Evolutionary conservation across 768 basidiomycete genomes (phyloP), one percentile per base, ranked within the genome.

Genomic region (Collybiopsis luxurians): DNA sequence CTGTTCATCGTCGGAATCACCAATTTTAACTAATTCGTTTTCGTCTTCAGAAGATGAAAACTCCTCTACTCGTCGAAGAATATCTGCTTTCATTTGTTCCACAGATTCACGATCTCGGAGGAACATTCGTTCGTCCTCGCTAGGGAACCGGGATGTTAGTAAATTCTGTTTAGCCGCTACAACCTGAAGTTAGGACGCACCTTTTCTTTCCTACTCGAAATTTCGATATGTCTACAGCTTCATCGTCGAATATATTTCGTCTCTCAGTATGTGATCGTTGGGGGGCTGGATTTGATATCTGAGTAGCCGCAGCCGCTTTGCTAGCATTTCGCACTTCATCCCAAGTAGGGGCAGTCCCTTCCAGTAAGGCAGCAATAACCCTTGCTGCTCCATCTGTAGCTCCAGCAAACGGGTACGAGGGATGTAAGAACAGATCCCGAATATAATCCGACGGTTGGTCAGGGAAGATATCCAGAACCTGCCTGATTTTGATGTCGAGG

Each of bases 21-120:
- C 59, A 61, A 46, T 65, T 66, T 71, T 21, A 61, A 63, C 54
- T 68, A 54, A 13, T 51, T 57, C 56, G 56, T 57, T 64, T 50
- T 79, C 81, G 21, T 80, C 85, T n/a, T 86, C 85, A 26, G 81
- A 78, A 44, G 81, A 82, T 0, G 79, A 78, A 36, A 86, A 79
- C 17, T 76, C 82, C 63, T 94, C 88, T 0, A 83, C 87, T 3
- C 89, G 79, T 26, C 90, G 82, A 13, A 95, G 75, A 62, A 95
- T 95, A 53, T 90, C 87, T 1, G 83, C 83, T 64, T 95, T 94
- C 82, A 95, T 88, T 61, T 86, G 73, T 40, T 86, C 85, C n/a
- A 83, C 76, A 64, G 81, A 81, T 1, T 75, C 69, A 4, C 77
- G 78, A 63, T 94, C 89, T 13, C 77, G 76, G 7, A 85, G 66